phyloP scores from a whole-genome alignment of 768 basidiomycete genomes.

The Podaxis pistillaris region DNA sequence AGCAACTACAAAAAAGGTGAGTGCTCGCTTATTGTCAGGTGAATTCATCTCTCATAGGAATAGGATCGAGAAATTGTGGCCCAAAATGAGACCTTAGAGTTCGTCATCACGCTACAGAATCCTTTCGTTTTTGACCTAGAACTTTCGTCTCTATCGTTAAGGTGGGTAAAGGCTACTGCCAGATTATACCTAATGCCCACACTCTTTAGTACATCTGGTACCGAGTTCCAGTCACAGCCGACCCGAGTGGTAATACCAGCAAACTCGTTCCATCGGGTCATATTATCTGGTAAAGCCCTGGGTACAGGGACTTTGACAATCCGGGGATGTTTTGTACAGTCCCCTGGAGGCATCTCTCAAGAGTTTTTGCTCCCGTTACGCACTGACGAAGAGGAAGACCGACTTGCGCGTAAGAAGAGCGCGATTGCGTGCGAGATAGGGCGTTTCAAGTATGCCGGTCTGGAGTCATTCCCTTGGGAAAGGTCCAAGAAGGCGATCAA shows the following conservation, averaged over 20 bases:
- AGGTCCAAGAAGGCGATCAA: constrained; percentile 44
- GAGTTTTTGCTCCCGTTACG: constrained; percentile 78
- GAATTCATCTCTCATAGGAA: neutral
- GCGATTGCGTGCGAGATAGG: constrained; percentile 62
- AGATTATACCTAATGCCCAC: constrained; percentile 12
- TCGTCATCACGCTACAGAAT: constrained; percentile 84
- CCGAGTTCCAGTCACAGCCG: constrained; percentile 64
- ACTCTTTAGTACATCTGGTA: constrained; percentile 72
- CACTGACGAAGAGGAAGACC: constrained; percentile 69
- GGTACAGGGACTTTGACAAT: constrained; percentile 66
- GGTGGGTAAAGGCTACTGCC: constrained; percentile 44
- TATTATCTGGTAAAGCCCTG: constrained; percentile 64
- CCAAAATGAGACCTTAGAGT: constrained; percentile 80
- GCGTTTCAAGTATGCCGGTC: constrained; percentile 71
- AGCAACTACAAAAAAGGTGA: constrained; percentile 55
- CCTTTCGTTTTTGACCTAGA: constrained; percentile 93
- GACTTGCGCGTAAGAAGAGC: constrained; percentile 54
- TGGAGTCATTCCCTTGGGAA: constrained; percentile 68
- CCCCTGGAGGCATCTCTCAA: constrained; percentile 65
- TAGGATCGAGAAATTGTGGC: constrained; percentile 68
- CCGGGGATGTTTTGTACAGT: constrained; percentile 77
- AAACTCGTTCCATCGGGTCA: constrained; percentile 68
- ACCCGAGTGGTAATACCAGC: constrained; percentile 70
- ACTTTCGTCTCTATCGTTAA: constrained; percentile 74
- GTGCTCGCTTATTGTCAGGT: constrained; percentile 12